These are phyloP conservation scores for Patellaria atrata DNA, from an alignment of 495 filamentous ascomycete species.

Conservation along the genomic window DNA sequence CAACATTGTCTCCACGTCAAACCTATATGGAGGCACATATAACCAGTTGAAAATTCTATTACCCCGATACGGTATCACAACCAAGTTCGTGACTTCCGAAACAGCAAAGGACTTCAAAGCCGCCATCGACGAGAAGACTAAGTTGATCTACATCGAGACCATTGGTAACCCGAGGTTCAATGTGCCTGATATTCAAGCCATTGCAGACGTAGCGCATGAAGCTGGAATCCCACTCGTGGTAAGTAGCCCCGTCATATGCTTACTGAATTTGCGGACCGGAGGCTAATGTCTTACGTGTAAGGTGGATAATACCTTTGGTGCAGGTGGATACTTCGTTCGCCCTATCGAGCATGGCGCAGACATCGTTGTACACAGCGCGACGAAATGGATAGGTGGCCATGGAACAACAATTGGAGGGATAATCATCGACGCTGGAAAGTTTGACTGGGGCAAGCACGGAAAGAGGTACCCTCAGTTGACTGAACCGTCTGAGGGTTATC, in stretches of 20 bases:
- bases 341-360: constrained; percentile 85
- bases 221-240: constrained; percentile 53
- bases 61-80: constrained; percentile 71
- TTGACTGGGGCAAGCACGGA: constrained; percentile 86
- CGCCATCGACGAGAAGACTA: constrained; percentile 88
- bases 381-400: constrained; percentile 98
- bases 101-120: constrained; percentile 66
- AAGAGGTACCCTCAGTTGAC: constrained; percentile 87
- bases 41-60: constrained; percentile 95
- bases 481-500: constrained; percentile 85
- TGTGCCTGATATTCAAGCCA: constrained; percentile 37
- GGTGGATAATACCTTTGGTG: constrained; percentile 96
- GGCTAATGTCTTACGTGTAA: constrained; percentile 17
- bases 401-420: constrained; percentile 91
- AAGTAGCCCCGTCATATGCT: constrained; percentile 22
- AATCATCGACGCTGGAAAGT: constrained; percentile 83
- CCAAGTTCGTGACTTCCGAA: constrained; percentile 83
- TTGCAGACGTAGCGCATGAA: constrained; percentile 26
- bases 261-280: not conserved
- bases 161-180: constrained; percentile 97
- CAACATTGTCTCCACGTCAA: constrained; percentile 88
- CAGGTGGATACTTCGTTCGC: constrained; percentile 78
- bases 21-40: constrained; percentile 94
- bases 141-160: constrained; percentile 88
- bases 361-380: constrained; percentile 89